A percentile compares a stretch with the other conserved stretches of the same genome.
phyloP scores from a whole-genome alignment of 2,329 filamentous ascomycete species.

The Aspergillus tamarii region DNA sequence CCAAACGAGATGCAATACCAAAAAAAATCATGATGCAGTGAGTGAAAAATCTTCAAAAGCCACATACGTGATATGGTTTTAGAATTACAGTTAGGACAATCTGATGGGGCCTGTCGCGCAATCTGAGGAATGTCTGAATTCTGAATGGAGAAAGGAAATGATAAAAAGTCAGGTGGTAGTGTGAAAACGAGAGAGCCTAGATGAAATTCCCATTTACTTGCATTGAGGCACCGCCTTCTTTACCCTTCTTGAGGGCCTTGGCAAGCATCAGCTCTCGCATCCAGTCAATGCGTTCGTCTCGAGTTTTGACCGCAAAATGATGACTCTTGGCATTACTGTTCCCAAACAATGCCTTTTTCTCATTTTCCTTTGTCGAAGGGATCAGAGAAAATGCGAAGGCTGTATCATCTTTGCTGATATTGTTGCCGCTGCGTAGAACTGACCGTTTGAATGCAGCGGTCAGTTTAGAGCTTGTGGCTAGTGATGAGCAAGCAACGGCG shows the following conservation, averaged over 20 bases:
- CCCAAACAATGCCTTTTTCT: constrained; percentile 33
- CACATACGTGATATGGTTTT: neutral
- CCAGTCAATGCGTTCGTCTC: no score
- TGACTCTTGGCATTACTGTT: no score
- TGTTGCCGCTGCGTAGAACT: constrained; percentile 43
- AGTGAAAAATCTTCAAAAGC: constrained; percentile 5
- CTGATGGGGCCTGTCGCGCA: neutral
- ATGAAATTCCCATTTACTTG: constrained; percentile 37
- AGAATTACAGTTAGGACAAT: neutral
- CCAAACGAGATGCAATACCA: constrained; percentile 2
- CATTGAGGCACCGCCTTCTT: constrained; percentile 15
- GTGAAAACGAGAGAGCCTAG: constrained; percentile 9
- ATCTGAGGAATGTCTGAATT: neutral
- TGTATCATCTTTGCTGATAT: constrained; percentile 28
- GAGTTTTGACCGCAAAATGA: no score
- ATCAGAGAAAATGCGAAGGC: constrained; percentile 49
- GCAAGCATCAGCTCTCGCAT: no score
- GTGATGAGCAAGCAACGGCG: constrained; percentile 65
- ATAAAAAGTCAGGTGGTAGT: no score
- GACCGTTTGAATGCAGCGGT: constrained; percentile 77
- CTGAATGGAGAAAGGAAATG: neutral
- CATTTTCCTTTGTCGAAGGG: constrained; percentile 51
- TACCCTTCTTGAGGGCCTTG: no score
- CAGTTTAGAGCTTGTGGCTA: constrained; percentile 77
- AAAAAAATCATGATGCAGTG: neutral